Evolutionary conservation across 2,329 filamentous ascomycete species (phyloP).

Genomic region (Penicillium paneum): DNA sequence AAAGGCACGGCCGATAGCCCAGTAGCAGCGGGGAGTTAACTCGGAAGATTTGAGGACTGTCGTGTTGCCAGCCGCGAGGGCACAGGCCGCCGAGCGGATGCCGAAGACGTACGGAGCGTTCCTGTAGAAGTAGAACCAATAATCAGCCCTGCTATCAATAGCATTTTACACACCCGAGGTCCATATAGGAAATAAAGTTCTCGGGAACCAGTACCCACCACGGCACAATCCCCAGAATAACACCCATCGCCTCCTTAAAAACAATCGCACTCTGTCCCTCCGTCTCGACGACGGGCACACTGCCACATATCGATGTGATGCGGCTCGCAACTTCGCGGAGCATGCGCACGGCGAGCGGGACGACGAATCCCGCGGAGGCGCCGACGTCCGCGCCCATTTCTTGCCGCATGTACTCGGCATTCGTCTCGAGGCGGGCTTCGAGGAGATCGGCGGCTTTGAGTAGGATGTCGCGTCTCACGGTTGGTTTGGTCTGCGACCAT

Average conservation of each 20-base stretch:
- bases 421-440: constrained; percentile 47
- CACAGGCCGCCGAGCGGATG: constrained; percentile 53
- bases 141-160: neutral
- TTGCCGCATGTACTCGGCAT: constrained; percentile 55
- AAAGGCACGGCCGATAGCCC: constrained; percentile 59
- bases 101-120: constrained; percentile 54
- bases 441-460: constrained; percentile 64
- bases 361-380: constrained; percentile 31
- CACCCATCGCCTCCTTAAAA: constrained; percentile 71
- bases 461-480: constrained; percentile 65
- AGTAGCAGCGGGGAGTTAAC: constrained; percentile 59
- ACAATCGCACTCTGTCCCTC: constrained; percentile 61
- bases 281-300: constrained; percentile 48
- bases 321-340: constrained; percentile 51
- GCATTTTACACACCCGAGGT: neutral
- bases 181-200: neutral
- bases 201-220: constrained; percentile 58
- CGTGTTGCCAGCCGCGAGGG: constrained; percentile 69
- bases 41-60: constrained; percentile 70
- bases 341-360: constrained; percentile 36
- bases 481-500: constrained; percentile 63
- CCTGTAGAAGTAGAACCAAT: constrained; percentile 32
- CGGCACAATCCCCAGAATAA: constrained; percentile 72
- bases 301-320: constrained; percentile 46
- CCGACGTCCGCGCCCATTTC: constrained; percentile 52